Percentiles rank a stretch among this genome's conserved stretches.
Evolutionary conservation across 1,284 basidiomycete species (phyloP).

Genomic region (Ustilago vetiveriae): DNA sequence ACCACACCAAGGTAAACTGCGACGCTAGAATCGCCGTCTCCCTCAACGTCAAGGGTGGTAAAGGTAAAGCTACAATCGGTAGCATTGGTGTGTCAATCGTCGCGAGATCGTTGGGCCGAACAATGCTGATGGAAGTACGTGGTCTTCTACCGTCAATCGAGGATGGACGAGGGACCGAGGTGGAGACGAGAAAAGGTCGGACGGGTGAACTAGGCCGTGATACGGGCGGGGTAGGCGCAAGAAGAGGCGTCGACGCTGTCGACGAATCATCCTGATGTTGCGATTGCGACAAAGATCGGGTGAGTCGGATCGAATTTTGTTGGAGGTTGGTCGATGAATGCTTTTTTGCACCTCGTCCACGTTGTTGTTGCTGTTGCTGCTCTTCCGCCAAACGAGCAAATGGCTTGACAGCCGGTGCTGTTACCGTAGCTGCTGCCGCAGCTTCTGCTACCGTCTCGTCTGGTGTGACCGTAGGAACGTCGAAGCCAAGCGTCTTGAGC

Average conservation of each 20-base stretch:
- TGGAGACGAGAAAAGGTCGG: constrained; percentile 33
- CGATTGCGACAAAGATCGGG: constrained; percentile 14
- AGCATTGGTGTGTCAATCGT: neutral
- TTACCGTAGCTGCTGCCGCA: neutral
- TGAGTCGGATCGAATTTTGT: constrained; percentile 32
- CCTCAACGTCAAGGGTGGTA: constrained; percentile 58
- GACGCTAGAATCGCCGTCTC: constrained; percentile 58
- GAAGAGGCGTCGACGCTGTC: constrained; percentile 30
- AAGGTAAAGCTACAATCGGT: constrained; percentile 4
- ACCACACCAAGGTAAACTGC: constrained; percentile 65
- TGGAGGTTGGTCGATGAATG: constrained; percentile 1
- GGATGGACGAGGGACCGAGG: constrained; percentile 52
- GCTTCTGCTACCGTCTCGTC: neutral
- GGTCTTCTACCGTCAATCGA: constrained; percentile 64
- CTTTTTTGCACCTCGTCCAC: constrained; percentile 14
- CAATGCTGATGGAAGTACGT: constrained; percentile 37
- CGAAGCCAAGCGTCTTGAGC: constrained; percentile 57
- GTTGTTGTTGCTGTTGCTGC: constrained; percentile 18
- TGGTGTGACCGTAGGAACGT: constrained; percentile 34
- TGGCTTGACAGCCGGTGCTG: constrained; percentile 17
- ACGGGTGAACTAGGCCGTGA: constrained; percentile 33
- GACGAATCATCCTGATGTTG: constrained; percentile 25
- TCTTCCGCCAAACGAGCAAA: constrained; percentile 20
- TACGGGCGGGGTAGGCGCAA: constrained; percentile 17
- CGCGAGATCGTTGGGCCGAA: constrained; percentile 7